These are phyloP conservation scores for Scedosporium aurantiacum DNA, from an alignment of 2,329 filamentous ascomycete genomes.

Conservation along the genomic window DNA sequence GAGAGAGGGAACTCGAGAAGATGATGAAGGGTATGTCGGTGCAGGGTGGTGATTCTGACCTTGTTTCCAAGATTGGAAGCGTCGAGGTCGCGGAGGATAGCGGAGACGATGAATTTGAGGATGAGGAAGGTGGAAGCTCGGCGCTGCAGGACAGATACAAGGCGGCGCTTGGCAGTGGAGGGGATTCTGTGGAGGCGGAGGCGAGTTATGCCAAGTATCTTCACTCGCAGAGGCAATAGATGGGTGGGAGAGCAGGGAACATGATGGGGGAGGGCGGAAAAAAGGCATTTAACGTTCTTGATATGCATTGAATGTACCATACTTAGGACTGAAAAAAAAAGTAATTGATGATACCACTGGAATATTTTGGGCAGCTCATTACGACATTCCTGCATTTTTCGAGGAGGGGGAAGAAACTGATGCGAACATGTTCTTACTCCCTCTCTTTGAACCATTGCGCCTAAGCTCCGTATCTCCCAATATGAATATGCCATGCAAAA, in stretches of 20 bases:
- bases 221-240: constrained; percentile 29
- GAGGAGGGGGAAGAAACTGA: background rate
- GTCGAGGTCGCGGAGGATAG: constrained; percentile 38
- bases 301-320: background rate
- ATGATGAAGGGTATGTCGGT: constrained; percentile 87
- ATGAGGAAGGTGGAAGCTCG: constrained; percentile 48
- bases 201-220: constrained; percentile 54
- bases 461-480: background rate
- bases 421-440: background rate
- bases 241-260: background rate
- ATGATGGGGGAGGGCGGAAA: background rate
- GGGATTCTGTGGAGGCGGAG: constrained; percentile 37
- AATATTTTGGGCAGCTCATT: background rate
- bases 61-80: constrained; percentile 24
- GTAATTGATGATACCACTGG: constrained; percentile 5
- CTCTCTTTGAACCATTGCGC: background rate
- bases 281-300: background rate
- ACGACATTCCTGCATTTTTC: background rate
- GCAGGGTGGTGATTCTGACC: constrained; percentile 14
- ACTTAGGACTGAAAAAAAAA: background rate
- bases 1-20: constrained; percentile 76
- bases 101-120: constrained; percentile 47
- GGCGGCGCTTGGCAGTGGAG: constrained; percentile 55
- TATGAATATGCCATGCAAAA: background rate
- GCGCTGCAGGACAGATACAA: constrained; percentile 66